A percentile compares a stretch with the other conserved stretches of the same genome.
These are phyloP conservation scores for Dictyostelium intermedium DNA, from an alignment of 78 protist species.

Conservation along the genomic window DNA sequence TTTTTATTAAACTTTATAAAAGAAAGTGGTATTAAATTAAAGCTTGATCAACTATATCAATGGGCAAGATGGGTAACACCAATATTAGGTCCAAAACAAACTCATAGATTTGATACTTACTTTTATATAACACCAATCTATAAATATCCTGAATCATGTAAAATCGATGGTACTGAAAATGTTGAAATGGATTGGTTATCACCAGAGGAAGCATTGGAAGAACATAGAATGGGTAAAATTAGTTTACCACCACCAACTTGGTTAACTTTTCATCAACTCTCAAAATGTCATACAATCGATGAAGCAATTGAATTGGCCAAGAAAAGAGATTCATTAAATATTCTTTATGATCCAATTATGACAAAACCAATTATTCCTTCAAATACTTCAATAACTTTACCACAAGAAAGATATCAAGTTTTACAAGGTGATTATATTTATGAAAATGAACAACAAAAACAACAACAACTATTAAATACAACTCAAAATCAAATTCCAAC, in stretches of 20 bases:
- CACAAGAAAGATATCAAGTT: neutral
- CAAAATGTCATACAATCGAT: constrained; percentile 16
- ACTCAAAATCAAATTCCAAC: neutral
- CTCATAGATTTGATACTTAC: constrained; percentile 43
- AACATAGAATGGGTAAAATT: constrained; percentile 28
- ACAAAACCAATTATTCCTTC: neutral
- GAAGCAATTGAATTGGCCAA: neutral
- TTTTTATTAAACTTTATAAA: neutral
- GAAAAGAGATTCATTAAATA: neutral
- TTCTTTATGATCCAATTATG: constrained; percentile 13
- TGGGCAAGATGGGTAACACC: constrained; percentile 78
- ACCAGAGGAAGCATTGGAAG: constrained; percentile 47
- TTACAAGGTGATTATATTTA: neutral
- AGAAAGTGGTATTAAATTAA: neutral
- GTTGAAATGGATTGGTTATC: constrained; percentile 62
- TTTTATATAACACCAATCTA: constrained; percentile 49
- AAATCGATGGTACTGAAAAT: constrained; percentile 35
- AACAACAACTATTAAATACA: too few species aligned
- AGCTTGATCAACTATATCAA: neutral
- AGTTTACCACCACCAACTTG: constrained; percentile 63
- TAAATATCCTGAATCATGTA: neutral
- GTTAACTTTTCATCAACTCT: constrained; percentile 45
- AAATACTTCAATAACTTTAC: neutral
- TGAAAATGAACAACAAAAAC: neutral
- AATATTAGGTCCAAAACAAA: neutral